Evolutionary conservation across 768 basidiomycete genomes (phyloP), one percentile per base, ranked within the genome.

Genomic region (Lentinula raphanica): DNA sequence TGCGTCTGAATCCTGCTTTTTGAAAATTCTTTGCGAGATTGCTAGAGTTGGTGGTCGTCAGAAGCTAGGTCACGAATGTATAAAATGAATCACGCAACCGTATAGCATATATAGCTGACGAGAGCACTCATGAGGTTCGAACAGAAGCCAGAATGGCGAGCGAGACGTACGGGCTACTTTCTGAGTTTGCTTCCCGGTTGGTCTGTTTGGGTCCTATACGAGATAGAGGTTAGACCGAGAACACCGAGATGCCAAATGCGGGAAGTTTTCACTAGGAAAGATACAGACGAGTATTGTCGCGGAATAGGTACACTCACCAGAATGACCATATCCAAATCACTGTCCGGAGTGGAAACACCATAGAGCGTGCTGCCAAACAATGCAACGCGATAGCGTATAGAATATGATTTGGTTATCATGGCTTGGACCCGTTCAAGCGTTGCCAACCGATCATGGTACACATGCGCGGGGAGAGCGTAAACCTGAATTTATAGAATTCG

Each of bases 311-410:
- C 7, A 35, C 78, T 58, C 55, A 85, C 84, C 2, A 82, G 55
- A 39, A 86, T 67, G 8, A 81, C 72, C 48, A 84, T 60, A 63
- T 85, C 83, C 46, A 85, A 64, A 63, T 85, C 83, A 60, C 81
- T 80, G 2, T 50, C 60, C 2, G 56, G 40, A 31, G 67, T 62
- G 39, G 76, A 72, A 32, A 76, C 72, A 31, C 79, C 79, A 64
- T 83, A 82, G 62, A 69, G 67, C 17, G 76, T 74, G 59, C 83
- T 84, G 31, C 83, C 83, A 63, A 83, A 85, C 1, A 69, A 55
- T 27, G 67, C 62, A 3, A 82, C 71, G 3, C 32, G 48, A 64
- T 74, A 81, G 35, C 58, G 23, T 5, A 5, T 1, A 5, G 76
- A 77, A 60, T 68, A 80, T 5, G 44, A 49, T 2, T 61, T 51